phyloP scores from a whole-genome alignment of 2,329 filamentous ascomycete genomes.

The Dichotomopilus funicola region DNA sequence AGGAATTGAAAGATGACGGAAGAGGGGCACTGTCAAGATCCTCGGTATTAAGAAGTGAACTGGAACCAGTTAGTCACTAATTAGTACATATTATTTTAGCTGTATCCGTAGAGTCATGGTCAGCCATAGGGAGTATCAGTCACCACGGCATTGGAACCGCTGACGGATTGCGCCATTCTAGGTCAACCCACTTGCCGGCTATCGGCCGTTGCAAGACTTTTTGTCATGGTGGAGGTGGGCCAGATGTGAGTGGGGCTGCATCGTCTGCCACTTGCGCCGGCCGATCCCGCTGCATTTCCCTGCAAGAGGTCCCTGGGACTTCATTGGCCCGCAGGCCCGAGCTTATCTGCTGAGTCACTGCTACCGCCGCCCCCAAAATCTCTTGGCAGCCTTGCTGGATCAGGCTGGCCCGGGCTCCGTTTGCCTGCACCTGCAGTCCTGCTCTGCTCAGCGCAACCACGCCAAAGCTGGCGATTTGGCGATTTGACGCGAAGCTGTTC shows the following conservation, averaged over 20 bases:
- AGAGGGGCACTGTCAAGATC: not conserved
- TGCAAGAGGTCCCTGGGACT: not conserved
- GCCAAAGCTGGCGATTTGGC: conserved; percentile 17
- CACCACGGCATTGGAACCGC: conserved; percentile 13
- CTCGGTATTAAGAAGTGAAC: too few relatives aligned
- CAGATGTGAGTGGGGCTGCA: too few relatives aligned
- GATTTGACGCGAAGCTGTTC: conserved; percentile 17
- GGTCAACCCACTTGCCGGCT: conserved; percentile 7
- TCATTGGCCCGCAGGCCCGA: not conserved
- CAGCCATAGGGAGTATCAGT: not conserved
- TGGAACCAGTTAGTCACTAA: not conserved
- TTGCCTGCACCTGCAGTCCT: not conserved
- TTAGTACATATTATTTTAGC: not conserved
- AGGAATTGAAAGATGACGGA: not conserved
- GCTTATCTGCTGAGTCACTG: not conserved
- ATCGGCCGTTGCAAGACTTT: conserved; percentile 18
- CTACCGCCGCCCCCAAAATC: not conserved
- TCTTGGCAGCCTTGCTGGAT: conserved; percentile 17
- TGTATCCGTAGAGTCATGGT: conserved; percentile 1
- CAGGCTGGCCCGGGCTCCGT: conserved; percentile 13
- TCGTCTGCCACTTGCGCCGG: not conserved
- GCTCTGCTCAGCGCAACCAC: conserved; percentile 3
- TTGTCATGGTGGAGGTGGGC: too few relatives aligned
- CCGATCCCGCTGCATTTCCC: conserved; percentile 7
- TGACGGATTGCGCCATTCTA: conserved; percentile 25